Base-by-base conservation (phyloP, 106 monocot genomes). In the Platanthera guangdongensis region DNA sequence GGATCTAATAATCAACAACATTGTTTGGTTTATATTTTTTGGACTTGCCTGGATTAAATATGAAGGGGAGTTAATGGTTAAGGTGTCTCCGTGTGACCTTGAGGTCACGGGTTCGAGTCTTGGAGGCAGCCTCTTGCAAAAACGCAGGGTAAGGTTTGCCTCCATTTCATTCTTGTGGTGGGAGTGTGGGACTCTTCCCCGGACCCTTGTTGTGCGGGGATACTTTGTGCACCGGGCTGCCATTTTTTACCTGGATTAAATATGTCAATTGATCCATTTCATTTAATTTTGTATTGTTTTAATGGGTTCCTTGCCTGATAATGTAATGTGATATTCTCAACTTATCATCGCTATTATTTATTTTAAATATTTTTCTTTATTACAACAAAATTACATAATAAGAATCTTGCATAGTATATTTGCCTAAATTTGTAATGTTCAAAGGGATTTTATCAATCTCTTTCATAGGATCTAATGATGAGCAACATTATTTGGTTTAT, bases 371-470 rank as follows among this genome's bases (percentile, higher is more conserved):
- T 55, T 55, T 13, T 14, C 55, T 55, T 55, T 13, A 55, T 15
- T 55, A 55, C 55, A 55, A 55, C 12, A 55, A 14, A 15, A 55
- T 55, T 2, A n/a, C 16, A 55, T 14, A 5, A 13, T 55, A 15
- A 55, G 55, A 55, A 55, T 55, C 55, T 55, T 55, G 5, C 55
- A 4, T 11, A 55, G 55, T 55, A 55, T 55, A 14, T 55, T 15
- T 55, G 55, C 12, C n/a, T 55, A 55, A 13, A 55, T 55, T 11
- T 55, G 55, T 55, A 55, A 55, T 55, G 55, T 64, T 9, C 6
- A 64, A 92, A 92, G 92, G 46, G 94, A 97, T 79, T 97, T 97
- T 72, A 39, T 39, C 39, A 39, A 39, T 39, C 39, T 39, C 39
- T 39, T 39, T 39, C 39, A 39, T 39, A 39, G 39, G 39, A 39